Percentiles rank a stretch among this genome's conserved stretches.
These are phyloP conservation scores for Paracorniculantispora psalliotae DNA, from an alignment of 2,329 filamentous ascomycete genomes.

Conservation along the genomic window DNA sequence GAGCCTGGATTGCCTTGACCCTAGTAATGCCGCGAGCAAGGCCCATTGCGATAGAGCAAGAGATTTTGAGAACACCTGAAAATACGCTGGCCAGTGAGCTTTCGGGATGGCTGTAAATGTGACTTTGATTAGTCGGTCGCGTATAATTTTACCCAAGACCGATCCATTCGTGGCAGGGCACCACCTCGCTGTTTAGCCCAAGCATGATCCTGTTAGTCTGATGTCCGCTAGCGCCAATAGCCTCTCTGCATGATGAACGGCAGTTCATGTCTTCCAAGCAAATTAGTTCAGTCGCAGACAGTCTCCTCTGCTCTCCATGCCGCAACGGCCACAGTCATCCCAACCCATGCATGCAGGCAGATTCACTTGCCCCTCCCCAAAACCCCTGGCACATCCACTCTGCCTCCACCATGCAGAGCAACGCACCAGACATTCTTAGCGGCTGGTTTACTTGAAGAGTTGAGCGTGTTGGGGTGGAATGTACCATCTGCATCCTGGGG, in stretches of 20 bases:
- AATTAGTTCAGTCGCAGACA: neutral
- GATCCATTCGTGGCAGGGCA: neutral
- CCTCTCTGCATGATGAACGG: neutral
- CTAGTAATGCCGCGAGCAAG: neutral
- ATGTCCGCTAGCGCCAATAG: neutral
- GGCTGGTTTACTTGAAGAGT: neutral
- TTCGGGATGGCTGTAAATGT: neutral
- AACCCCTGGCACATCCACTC: neutral
- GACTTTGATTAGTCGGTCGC: neutral
- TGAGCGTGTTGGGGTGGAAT: neutral
- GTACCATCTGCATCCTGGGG: neutral
- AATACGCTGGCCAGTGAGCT: neutral
- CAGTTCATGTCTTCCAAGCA: neutral
- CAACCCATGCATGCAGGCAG: conserved; percentile 1
- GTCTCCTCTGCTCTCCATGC: neutral
- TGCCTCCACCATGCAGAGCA: neutral
- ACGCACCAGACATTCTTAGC: neutral
- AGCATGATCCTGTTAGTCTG: neutral
- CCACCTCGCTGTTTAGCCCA: neutral
- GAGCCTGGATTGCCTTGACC: neutral
- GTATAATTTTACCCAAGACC: neutral
- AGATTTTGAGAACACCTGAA: neutral
- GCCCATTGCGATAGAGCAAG: neutral
- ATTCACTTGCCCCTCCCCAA: neutral
- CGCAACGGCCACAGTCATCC: neutral